Evolutionary conservation across 2,329 filamentous ascomycete species (phyloP).

Genomic region (Colletotrichum melonis): DNA sequence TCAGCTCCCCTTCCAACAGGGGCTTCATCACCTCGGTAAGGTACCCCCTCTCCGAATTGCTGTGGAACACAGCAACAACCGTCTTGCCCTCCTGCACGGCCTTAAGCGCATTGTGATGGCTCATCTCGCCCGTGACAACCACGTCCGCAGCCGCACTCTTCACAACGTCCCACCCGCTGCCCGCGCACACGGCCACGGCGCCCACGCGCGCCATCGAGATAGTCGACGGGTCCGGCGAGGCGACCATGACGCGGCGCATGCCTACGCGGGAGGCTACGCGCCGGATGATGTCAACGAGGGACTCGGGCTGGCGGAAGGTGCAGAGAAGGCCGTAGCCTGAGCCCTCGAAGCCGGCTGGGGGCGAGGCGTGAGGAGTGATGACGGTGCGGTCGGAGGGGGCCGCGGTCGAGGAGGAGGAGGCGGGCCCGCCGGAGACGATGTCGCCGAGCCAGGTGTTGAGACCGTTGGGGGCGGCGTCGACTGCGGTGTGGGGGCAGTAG

Average conservation of each 20-base stretch:
- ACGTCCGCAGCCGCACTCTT: constrained; percentile 79
- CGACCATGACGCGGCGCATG: constrained; percentile 65
- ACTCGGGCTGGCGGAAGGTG: constrained; percentile 51
- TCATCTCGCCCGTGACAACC: constrained; percentile 91
- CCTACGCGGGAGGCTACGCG: constrained; percentile 76
- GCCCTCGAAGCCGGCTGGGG: constrained; percentile 55
- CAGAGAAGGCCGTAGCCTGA: constrained; percentile 66
- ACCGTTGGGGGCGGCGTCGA: constrained; percentile 86
- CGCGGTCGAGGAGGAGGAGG: constrained; percentile 36
- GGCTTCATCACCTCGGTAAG: constrained; percentile 76
- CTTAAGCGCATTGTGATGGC: constrained; percentile 89
- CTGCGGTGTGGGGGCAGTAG: constrained; percentile 94
- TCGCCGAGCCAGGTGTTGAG: constrained; percentile 96
- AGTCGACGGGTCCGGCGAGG: constrained; percentile 36
- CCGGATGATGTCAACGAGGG: constrained; percentile 57
- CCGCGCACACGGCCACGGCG: constrained; percentile 88
- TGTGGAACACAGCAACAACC: constrained; percentile 90
- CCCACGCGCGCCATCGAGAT: constrained; percentile 57
- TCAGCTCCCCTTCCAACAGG: constrained; percentile 71
- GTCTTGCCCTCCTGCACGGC: constrained; percentile 86
- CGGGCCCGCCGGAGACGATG: constrained; percentile 71
- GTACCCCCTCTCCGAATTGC: constrained; percentile 91
- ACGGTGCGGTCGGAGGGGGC: constrained; percentile 53
- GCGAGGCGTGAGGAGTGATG: constrained; percentile 55
- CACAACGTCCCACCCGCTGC: constrained; percentile 84